Evolutionary conservation across 2,329 filamentous ascomycete genomes (phyloP), one percentile per base, ranked within the genome.

Genomic region (Fusarium sp.): DNA sequence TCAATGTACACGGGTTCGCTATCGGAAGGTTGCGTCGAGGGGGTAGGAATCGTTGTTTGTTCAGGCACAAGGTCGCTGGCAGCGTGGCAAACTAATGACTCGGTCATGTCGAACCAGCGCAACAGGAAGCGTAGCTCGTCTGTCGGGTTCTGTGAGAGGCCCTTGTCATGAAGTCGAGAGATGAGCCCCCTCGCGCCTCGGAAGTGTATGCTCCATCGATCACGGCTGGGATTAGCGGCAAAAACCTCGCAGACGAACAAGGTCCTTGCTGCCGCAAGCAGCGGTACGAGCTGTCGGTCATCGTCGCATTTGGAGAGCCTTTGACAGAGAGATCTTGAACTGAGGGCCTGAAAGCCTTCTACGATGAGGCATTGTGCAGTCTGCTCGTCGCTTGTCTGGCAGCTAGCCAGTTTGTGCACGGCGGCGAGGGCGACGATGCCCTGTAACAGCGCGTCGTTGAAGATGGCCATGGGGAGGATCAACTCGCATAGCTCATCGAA

Each of bases 161-260:
- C 68, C 7, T 66, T 73, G 1, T 73, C 64, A 0, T 74, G 71
- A 0, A 73, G 57, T 20, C 58, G 42, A 8, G 67, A 72, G 4
- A 74, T 73, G 4, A 73, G 51, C 4, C 71, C 71, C 0, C 71
- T 55, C 1, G 71, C 71, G 7, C 71, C 71, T 4, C 71, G 65
- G 14, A 73, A 73, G 36, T 73, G 71, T 11, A 73, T 64, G 5
- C 71, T 74, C 71, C 71, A 73, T 62, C 71, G 71, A 10, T 73
- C 71, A 1, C 71, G 64, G 2, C 55, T 74, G 3, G 71, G 71
- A 11, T 73, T 69, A 6, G 63, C 71, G 5, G 71, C 71, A 24
- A 73, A 73, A 5, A 74, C 71, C 31, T 73, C 71, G 20, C 71
- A 73, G 22, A 74, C 71, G 6, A 73, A 73, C 27, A 73, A 44